phyloP scores from a whole-genome alignment of 2,329 filamentous ascomycete genomes.

The Blastomyces emzantsi region DNA sequence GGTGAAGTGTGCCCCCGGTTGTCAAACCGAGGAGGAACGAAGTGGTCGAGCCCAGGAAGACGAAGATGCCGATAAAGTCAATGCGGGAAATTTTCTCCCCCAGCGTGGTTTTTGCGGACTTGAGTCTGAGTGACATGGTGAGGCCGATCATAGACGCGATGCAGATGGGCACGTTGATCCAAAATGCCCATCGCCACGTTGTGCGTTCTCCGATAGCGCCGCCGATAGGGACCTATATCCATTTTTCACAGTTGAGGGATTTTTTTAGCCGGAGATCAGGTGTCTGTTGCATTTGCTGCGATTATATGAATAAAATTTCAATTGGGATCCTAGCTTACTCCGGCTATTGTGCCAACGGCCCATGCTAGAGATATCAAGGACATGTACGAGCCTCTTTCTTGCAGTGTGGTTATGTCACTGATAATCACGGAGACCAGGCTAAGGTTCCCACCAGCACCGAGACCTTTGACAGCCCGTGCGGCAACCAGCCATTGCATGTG shows the following conservation, averaged over 20 bases:
- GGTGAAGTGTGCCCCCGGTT: constrained; percentile 24
- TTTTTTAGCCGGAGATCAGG: neutral
- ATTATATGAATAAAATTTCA: neutral
- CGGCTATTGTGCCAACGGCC: constrained; percentile 33
- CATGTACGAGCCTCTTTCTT: constrained; percentile 38
- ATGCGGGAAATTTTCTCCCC: constrained; percentile 36
- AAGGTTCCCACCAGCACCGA: constrained; percentile 42
- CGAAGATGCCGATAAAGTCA: constrained; percentile 24
- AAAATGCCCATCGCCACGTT: constrained; percentile 48
- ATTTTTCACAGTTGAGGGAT: neutral
- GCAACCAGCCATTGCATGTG: constrained; percentile 39
- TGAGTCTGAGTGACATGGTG: constrained; percentile 27
- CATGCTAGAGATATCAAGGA: constrained; percentile 38
- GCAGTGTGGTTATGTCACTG: constrained; percentile 42
- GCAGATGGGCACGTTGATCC: constrained; percentile 47
- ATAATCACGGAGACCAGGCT: constrained; percentile 43
- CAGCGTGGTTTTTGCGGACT: constrained; percentile 43
- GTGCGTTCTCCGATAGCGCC: constrained; percentile 30
- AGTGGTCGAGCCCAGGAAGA: constrained; percentile 23
- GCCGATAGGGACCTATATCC: constrained; percentile 17
- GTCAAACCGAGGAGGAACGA: constrained; percentile 26
- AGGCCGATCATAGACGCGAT: constrained; percentile 42
- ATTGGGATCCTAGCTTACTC: constrained; percentile 2
- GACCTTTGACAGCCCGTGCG: constrained; percentile 43
- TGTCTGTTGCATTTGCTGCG: constrained; percentile 12